Evolutionary conservation across 1,139 yeast species (phyloP).

Genomic region (Eremothecium gossypii): DNA sequence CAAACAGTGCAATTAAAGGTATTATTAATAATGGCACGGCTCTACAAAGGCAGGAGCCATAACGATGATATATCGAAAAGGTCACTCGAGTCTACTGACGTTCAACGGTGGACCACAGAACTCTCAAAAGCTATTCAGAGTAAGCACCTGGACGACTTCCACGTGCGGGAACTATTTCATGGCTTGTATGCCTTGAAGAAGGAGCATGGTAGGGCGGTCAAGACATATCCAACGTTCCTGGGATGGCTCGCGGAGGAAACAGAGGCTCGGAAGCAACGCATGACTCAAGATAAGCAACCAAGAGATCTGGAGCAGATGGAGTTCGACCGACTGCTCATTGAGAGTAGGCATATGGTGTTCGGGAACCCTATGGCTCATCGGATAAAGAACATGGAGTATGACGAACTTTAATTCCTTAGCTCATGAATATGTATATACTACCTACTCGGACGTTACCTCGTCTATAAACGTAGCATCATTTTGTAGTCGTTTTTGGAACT

Average conservation of each 20-base stretch:
- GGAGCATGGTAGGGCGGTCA: conserved; percentile 16
- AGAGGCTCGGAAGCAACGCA: conserved; percentile 32
- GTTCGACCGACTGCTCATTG: conserved; percentile 41
- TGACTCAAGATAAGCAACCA: conserved; percentile 17
- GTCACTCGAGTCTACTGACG: conserved; percentile 8
- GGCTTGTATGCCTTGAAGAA: conserved; percentile 35
- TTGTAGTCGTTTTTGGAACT: conserved; percentile 63
- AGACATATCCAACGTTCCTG: conserved; percentile 35
- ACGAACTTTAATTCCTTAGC: conserved; percentile 3
- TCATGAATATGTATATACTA: not conserved
- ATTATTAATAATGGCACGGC: conserved; percentile 23
- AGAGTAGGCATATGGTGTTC: conserved; percentile 60
- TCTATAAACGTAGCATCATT: conserved; percentile 80
- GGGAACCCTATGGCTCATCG: conserved; percentile 65
- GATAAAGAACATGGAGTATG: conserved; percentile 16
- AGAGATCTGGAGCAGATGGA: conserved; percentile 29
- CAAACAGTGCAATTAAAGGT: conserved; percentile 25
- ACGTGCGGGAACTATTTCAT: conserved; percentile 37
- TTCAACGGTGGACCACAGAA: conserved; percentile 22
- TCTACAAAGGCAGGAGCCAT: conserved; percentile 4
- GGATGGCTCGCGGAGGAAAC: conserved; percentile 56
- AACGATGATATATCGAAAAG: conserved; percentile 8
- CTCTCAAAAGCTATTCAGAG: conserved; percentile 21
- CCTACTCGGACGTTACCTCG: conserved; percentile 27
- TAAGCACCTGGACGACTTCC: conserved; percentile 31